Evolutionary conservation across 495 filamentous ascomycete genomes (phyloP).

Genomic region (Coniosporium apollinis): DNA sequence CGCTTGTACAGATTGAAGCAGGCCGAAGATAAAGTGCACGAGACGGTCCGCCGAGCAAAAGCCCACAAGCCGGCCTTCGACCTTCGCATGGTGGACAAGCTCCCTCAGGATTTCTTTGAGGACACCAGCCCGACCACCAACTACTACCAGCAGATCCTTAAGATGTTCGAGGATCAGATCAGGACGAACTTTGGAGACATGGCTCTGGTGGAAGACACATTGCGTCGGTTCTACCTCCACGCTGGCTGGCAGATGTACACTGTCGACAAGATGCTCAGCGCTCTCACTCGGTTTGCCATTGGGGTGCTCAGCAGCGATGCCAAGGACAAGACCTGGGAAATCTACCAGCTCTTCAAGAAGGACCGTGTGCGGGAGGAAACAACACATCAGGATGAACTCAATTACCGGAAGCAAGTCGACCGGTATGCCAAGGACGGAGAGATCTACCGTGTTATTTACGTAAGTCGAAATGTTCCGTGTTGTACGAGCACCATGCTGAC

Average conservation of each 20-base stretch:
- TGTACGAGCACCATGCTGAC: background rate
- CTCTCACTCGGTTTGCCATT: conserved; percentile 57
- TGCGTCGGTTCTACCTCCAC: conserved; percentile 76
- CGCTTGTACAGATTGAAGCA: conserved; percentile 69
- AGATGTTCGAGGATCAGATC: conserved; percentile 51
- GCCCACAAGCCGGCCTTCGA: conserved; percentile 62
- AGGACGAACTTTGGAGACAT: conserved; percentile 52
- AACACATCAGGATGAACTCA: conserved; percentile 68
- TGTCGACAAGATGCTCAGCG: conserved; percentile 65
- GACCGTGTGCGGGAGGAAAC: conserved; percentile 67
- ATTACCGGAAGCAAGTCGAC: conserved; percentile 72
- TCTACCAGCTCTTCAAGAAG: conserved; percentile 64
- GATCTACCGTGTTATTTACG: conserved; percentile 69
- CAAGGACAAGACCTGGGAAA: conserved; percentile 82
- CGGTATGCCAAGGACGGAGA: conserved; percentile 78
- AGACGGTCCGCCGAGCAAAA: conserved; percentile 52
- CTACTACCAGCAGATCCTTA: conserved; percentile 51
- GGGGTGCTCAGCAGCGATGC: conserved; percentile 60
- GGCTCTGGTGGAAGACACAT: conserved; percentile 64
- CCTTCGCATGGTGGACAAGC: conserved; percentile 56
- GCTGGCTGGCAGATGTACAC: conserved; percentile 83
- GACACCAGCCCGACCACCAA: conserved; percentile 44
- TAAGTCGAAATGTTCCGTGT: conserved; percentile 30
- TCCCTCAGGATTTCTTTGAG: conserved; percentile 68
- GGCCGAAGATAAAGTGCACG: conserved; percentile 49